These are phyloP conservation scores for Davidsoniella neocaledoniae DNA, from an alignment of 2,329 filamentous ascomycete species.

Conservation along the genomic window DNA sequence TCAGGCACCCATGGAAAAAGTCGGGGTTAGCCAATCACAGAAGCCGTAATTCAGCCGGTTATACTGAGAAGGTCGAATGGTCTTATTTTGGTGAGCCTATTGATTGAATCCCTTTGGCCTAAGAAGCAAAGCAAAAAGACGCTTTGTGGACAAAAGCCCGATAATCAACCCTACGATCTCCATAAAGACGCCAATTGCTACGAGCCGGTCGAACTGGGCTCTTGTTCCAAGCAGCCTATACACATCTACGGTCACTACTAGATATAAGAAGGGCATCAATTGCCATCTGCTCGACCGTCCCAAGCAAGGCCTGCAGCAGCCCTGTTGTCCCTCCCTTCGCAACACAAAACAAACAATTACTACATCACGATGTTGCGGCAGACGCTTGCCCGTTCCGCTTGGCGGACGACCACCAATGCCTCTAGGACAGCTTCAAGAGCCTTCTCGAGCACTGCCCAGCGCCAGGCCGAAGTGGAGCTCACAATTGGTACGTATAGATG, in stretches of 20 bases:
- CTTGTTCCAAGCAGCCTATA: neutral
- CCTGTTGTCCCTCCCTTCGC: neutral
- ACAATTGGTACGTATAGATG: slow-evolving; percentile 53
- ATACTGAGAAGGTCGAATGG: slow-evolving; percentile 7
- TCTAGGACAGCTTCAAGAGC: slow-evolving; percentile 45
- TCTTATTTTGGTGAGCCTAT: neutral
- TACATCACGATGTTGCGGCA: slow-evolving; percentile 46
- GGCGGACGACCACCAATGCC: slow-evolving; percentile 43
- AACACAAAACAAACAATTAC: neutral
- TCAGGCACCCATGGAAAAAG: slow-evolving; percentile 20
- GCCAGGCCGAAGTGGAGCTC: slow-evolving; percentile 86
- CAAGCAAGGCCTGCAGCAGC: no score
- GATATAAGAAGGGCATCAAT: neutral
- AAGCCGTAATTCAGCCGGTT: slow-evolving; percentile 19
- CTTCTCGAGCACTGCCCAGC: slow-evolving; percentile 64
- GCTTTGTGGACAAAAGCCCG: neutral
- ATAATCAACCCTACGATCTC: slow-evolving; percentile 3
- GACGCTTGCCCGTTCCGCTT: slow-evolving; percentile 50
- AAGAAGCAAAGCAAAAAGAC: neutral
- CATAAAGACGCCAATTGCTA: neutral
- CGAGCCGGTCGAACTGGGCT: neutral
- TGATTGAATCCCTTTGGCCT: neutral
- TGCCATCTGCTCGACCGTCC: neutral
- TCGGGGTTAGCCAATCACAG: slow-evolving; percentile 24
- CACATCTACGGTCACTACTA: slow-evolving; percentile 2